Evolutionary conservation across 352 stramenopile genomes (phyloP).

Genomic region (Phytophthora fragariaefolia): DNA sequence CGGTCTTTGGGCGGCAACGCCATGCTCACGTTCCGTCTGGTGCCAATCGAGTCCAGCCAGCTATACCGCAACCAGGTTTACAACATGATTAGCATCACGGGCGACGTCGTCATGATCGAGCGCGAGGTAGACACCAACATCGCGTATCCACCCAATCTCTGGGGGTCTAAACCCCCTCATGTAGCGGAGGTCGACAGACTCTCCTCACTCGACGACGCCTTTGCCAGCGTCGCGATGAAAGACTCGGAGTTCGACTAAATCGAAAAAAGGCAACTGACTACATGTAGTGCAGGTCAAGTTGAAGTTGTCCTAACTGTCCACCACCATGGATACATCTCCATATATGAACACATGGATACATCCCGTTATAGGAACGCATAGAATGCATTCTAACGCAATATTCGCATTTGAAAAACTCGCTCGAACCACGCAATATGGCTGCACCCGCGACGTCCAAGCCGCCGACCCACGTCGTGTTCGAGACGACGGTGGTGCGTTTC

Average conservation of each 20-base stretch:
- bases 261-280: too few relatives aligned
- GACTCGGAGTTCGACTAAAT: conserved; percentile 8
- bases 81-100: conserved; percentile 93
- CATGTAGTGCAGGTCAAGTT: too few relatives aligned
- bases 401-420: background rate
- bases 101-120: conserved; percentile 85
- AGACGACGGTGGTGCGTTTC: conserved; percentile 75
- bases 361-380: background rate
- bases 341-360: background rate
- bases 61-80: conserved; percentile 92
- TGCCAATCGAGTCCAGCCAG: conserved; percentile 89
- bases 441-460: conserved; percentile 33
- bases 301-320: background rate
- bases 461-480: conserved; percentile 84
- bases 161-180: conserved; percentile 40
- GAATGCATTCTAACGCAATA: background rate
- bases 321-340: background rate
- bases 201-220: conserved; percentile 24
- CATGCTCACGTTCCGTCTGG: conserved; percentile 87
- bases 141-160: conserved; percentile 35
- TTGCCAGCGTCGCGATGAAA: conserved; percentile 14
- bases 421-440: conserved; percentile 16
- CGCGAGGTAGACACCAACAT: conserved; percentile 52
- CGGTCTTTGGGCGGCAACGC: conserved; percentile 84
- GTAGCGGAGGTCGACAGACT: conserved; percentile 23